These are phyloP conservation scores for Colletotrichum sp. DNA, from an alignment of 2,329 filamentous ascomycete species.

Conservation along the genomic window DNA sequence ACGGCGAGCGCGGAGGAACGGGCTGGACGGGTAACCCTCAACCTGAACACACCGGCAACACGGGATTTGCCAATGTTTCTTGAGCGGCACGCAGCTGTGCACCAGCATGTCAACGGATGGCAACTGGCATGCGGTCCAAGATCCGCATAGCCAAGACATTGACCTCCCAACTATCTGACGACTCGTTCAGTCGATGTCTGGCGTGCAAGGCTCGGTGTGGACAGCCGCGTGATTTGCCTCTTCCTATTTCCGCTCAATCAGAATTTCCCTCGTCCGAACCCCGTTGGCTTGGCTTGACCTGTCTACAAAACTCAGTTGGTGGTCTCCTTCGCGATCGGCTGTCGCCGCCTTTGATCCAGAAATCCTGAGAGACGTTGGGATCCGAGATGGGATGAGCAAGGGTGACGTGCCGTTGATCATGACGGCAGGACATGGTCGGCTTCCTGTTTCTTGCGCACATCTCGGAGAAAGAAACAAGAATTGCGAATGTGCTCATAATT, in stretches of 20 bases:
- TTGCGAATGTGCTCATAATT: background rate
- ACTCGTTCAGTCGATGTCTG: background rate
- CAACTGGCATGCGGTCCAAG: constrained; percentile 14
- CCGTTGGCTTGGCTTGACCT: background rate
- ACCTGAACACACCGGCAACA: background rate
- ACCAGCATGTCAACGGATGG: constrained; percentile 5
- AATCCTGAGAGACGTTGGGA: background rate
- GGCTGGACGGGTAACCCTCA: background rate
- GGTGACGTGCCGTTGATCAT: background rate
- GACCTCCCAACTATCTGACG: background rate
- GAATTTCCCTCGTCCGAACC: background rate
- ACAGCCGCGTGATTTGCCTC: background rate
- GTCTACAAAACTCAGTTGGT: background rate
- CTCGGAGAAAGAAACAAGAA: background rate
- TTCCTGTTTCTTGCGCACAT: background rate
- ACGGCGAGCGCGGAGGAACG: background rate
- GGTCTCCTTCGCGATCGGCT: background rate
- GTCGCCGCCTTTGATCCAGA: background rate
- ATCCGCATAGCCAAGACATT: constrained; percentile 3
- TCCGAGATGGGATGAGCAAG: constrained; percentile 1
- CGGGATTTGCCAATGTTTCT: background rate
- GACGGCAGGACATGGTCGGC: background rate
- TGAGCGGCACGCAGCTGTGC: constrained; percentile 7
- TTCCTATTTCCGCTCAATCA: background rate
- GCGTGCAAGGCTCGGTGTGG: background rate